Conservation (phyloP, 2,329 filamentous ascomycete species). For the Aspergillus transmontanensis region DNA sequence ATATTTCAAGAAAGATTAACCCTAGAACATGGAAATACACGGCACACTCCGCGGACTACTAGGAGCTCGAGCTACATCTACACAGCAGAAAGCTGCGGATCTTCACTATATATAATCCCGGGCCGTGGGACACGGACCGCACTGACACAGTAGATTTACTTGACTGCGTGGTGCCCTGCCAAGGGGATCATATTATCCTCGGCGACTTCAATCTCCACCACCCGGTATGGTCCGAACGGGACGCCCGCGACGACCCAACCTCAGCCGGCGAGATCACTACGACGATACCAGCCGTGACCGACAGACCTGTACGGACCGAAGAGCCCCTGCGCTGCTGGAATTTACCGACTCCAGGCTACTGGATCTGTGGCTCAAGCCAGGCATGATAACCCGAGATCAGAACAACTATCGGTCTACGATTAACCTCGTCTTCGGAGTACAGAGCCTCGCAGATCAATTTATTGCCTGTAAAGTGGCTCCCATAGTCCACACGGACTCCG, state of each 20-base stretch:
- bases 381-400: conserved; percentile 13
- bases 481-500: conserved; percentile 25
- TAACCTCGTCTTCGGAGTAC: conserved; percentile 18
- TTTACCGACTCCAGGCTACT: not conserved
- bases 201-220: no score
- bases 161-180: no score
- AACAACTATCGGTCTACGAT: conserved; percentile 16
- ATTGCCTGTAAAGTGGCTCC: conserved; percentile 18
- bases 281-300: not conserved
- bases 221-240: no score
- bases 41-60: not conserved
- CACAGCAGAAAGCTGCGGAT: not conserved
- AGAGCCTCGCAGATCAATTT: conserved; percentile 9
- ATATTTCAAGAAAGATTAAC: not conserved
- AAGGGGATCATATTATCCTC: no score
- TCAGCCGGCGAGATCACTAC: no score
- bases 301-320: not conserved
- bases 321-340: conserved; percentile 1
- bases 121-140: not conserved
- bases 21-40: not conserved
- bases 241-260: no score
- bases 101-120: not conserved
- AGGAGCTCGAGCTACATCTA: not conserved
- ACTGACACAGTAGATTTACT: no score
- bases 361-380: conserved; percentile 13